Evolutionary conservation across 2,329 filamentous ascomycete species (phyloP), one percentile per base, ranked within the genome.

Genomic region (Cordyceps javanica): DNA sequence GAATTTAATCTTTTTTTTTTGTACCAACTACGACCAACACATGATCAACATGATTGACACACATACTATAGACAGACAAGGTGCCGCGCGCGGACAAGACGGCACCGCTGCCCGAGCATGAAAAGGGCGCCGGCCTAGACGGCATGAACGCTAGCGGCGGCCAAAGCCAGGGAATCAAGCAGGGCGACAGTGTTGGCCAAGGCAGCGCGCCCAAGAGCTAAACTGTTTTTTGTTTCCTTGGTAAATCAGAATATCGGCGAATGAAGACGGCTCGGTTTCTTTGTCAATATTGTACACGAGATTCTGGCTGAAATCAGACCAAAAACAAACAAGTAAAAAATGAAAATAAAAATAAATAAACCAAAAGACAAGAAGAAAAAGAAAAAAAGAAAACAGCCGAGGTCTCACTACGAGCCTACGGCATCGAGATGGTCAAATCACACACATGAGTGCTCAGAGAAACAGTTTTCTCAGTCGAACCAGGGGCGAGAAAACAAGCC

Each of bases 71-170:
- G 68, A 65, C 63, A 16, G 59, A 64, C 55, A 72, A 74, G 28
- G 77, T 80, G 32, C 63, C 66, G 53, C 75, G 77, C 57, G 76
- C 78, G 14, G 72, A 79, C 67, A 81, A 81, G 72, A 75, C 76
- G 2, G 78, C 78, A 1, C 70, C 72, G 2, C 62, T 79, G 48
- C 79, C 79, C 9, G 73, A 80, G 65, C 60, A 68, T 5, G 77
- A 79, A 59, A 70, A 77, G 58, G 79, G 78, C 11, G 63, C 65
- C 1, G 77, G 67, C 0, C 61, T 81, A 2, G 60, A 70, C 41
- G 75, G 70, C 53, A 46, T 68, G 60, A 67, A 68, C 32, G 77
- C 76, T 42, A 76, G 75, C 59, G 77, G 73, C 6, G 77, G 78
- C 6, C 62, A 70, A 50, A 76, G 74, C 64, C 69, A 75, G 60